These are phyloP conservation scores for Guyanaporus albipodus DNA, from an alignment of 768 basidiomycete genomes.

Conservation along the genomic window DNA sequence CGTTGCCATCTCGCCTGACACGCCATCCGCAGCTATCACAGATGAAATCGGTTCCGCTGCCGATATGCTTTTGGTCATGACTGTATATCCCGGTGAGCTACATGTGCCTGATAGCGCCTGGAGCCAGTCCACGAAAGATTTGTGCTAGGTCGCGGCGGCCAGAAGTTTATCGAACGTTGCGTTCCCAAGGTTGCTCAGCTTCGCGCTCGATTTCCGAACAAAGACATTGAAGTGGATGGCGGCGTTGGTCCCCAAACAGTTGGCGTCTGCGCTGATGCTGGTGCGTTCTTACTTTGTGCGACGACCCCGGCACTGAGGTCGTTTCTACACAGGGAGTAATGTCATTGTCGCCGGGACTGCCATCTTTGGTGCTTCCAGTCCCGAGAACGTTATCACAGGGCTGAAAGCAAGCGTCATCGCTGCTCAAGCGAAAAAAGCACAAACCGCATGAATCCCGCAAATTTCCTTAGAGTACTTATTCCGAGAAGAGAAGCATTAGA, in stretches of 20 bases:
- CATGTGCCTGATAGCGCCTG: not conserved
- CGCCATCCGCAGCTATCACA: slow-evolving; percentile 83
- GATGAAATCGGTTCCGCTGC: slow-evolving; percentile 77
- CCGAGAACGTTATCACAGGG: slow-evolving; percentile 69
- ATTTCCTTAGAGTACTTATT: not conserved
- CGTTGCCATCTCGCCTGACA: slow-evolving; percentile 95
- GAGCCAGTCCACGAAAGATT: not conserved
- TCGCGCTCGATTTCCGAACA: slow-evolving; percentile 83
- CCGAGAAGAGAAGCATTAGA: slow-evolving; percentile 20
- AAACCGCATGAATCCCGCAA: slow-evolving; percentile 3
- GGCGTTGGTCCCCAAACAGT: slow-evolving; percentile 93
- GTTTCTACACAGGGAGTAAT: slow-evolving; percentile 69
- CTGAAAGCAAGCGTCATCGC: slow-evolving; percentile 68
- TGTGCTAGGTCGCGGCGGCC: slow-evolving; percentile 77
- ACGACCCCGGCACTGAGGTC: not conserved
- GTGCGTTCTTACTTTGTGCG: slow-evolving; percentile 36
- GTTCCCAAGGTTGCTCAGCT: slow-evolving; percentile 91
- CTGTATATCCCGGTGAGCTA: slow-evolving; percentile 82
- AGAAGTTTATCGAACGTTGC: slow-evolving; percentile 92
- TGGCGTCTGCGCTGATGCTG: slow-evolving; percentile 83
- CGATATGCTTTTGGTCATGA: slow-evolving; percentile 98
- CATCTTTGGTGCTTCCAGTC: slow-evolving; percentile 79
- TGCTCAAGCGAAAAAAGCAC: slow-evolving; percentile 51
- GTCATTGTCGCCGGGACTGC: slow-evolving; percentile 98
- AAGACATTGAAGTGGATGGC: slow-evolving; percentile 98